A percentile compares a stretch with the other conserved stretches of the same genome.
Evolutionary conservation across 345 rosid species (phyloP).

Genomic region (Linum tenue): DNA sequence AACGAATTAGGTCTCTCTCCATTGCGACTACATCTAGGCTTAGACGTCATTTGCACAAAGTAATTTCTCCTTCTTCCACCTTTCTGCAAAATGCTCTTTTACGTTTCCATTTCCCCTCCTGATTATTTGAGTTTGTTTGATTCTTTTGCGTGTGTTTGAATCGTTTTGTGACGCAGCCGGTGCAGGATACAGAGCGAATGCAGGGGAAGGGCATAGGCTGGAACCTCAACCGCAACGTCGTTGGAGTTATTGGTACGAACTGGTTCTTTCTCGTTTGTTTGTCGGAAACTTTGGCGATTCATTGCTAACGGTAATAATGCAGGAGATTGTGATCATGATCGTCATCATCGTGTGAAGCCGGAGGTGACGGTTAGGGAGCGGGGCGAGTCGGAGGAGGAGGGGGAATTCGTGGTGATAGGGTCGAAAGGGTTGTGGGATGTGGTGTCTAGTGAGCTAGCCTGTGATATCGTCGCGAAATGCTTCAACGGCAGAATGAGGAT

Average conservation of each 20-base stretch:
- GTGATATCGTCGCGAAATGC: slow-evolving; percentile 20
- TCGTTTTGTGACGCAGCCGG: no score
- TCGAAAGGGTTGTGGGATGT: slow-evolving; percentile 39
- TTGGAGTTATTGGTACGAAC: no score
- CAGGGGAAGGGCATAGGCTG: no score
- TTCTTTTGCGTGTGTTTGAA: no score
- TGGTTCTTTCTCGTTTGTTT: no score
- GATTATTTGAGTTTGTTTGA: no score
- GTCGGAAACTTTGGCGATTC: no score
- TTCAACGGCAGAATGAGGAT: slow-evolving; percentile 9
- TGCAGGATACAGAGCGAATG: no score
- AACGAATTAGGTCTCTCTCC: no score
- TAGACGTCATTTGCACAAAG: slow-evolving; percentile 16
- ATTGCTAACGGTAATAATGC: background rate
- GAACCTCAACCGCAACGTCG: no score
- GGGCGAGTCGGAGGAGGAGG: slow-evolving; percentile 4
- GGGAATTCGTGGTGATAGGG: slow-evolving; percentile 27
- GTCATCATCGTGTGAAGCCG: slow-evolving; percentile 23
- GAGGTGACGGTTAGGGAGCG: slow-evolving; percentile 23
- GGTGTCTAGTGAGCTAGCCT: slow-evolving; percentile 26
- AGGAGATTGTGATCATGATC: slow-evolving; percentile 20
- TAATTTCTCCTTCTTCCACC: background rate
- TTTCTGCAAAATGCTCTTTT: background rate
- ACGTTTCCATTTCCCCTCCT: no score
- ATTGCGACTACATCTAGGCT: no score